A percentile compares a stretch with the other conserved stretches of the same genome.
phyloP scores from a whole-genome alignment of 192 early-diverging fungal genomes.

The Dimargaris verticillata region DNA sequence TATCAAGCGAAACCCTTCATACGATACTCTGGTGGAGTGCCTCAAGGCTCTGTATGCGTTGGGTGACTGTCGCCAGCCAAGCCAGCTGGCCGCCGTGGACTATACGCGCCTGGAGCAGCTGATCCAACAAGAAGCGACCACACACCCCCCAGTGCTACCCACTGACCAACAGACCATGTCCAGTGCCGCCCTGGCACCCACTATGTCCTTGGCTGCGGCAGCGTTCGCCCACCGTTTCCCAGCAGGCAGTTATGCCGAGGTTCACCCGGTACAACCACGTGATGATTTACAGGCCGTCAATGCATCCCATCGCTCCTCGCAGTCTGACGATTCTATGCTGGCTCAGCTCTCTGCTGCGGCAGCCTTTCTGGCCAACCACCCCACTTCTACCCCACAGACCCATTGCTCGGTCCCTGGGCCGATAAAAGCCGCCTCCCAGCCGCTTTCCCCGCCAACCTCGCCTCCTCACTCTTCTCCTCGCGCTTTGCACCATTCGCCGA shows the following conservation, averaged over 20 bases:
- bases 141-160: neutral
- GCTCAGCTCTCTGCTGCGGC: slow-evolving; percentile 11
- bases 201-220: neutral
- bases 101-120: neutral
- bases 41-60: neutral
- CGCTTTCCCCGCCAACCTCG: no score
- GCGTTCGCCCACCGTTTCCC: neutral
- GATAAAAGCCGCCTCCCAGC: no score
- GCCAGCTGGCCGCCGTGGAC: neutral
- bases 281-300: neutral
- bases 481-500: no score
- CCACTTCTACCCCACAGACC: no score
- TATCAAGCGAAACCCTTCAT: neutral
- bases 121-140: neutral
- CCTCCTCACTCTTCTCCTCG: no score
- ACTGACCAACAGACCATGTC: neutral
- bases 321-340: neutral
- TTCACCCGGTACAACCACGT: neutral
- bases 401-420: no score
- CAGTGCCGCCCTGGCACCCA: neutral
- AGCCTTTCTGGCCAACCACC: neutral
- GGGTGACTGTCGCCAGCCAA: neutral
- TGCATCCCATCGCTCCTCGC: neutral
- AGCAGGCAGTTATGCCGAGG: neutral
- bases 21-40: slow-evolving; percentile 7